These are phyloP conservation scores for Iberis pinnata DNA, from an alignment of 345 rosid species.

Conservation along the genomic window DNA sequence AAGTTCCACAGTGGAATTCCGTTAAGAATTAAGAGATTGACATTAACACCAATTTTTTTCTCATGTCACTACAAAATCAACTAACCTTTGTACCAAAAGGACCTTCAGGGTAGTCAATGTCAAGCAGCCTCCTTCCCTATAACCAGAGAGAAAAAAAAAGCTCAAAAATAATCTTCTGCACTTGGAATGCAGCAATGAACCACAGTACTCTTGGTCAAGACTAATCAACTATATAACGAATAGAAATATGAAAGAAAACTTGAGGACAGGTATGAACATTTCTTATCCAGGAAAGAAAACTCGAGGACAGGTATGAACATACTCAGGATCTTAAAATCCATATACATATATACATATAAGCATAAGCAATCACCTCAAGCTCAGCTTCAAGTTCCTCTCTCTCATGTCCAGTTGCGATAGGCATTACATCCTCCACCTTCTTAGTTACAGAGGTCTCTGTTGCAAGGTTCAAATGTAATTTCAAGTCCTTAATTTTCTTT, in stretches of 20 bases:
- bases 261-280: too few species aligned
- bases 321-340: neutral
- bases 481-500: neutral
- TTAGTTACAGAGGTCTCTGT: slow-evolving; percentile 41
- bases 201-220: too few species aligned
- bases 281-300: too few species aligned
- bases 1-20: neutral
- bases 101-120: slow-evolving; percentile 61
- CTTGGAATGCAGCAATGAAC: too few species aligned
- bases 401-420: slow-evolving; percentile 91
- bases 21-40: neutral
- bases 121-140: slow-evolving; percentile 70
- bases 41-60: neutral
- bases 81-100: slow-evolving; percentile 95
- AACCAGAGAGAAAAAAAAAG: slow-evolving; percentile 9
- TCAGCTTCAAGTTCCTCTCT: slow-evolving; percentile 80
- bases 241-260: too few species aligned
- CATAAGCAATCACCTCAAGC: slow-evolving; percentile 42
- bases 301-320: neutral
- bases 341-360: neutral
- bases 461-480: slow-evolving; percentile 17
- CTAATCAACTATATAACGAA: too few species aligned
- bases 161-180: neutral
- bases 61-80: neutral
- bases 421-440: slow-evolving; percentile 75